These are phyloP conservation scores for Candida buenavistaensis DNA, from an alignment of 1,139 yeast species.

Conservation along the genomic window DNA sequence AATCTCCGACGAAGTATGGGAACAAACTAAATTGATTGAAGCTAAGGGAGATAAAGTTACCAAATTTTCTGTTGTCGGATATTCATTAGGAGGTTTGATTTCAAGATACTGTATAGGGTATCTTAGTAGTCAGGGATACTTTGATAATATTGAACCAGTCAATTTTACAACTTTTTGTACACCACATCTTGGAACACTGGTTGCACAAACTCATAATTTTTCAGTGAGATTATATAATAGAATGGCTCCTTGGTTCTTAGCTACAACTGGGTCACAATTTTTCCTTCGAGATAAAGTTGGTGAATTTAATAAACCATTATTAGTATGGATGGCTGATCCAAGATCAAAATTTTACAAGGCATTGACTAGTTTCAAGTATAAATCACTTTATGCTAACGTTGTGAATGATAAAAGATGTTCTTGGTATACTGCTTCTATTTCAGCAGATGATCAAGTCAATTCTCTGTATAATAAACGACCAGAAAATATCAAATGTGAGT, in stretches of 20 bases:
- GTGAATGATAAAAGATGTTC: conserved; percentile 78
- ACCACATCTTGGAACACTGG: conserved; percentile 79
- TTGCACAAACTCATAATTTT: conserved; percentile 36
- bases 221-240: conserved; percentile 52
- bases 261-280: conserved; percentile 71
- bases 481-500: conserved; percentile 43
- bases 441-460: conserved; percentile 61
- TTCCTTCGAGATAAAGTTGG: conserved; percentile 41
- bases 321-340: conserved; percentile 65
- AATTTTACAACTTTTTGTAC: conserved; percentile 75
- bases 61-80: conserved; percentile 72
- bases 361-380: conserved; percentile 49
- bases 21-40: conserved; percentile 34
- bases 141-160: conserved; percentile 49
- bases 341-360: conserved; percentile 60
- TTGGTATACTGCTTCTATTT: conserved; percentile 80
- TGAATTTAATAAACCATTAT: conserved; percentile 42
- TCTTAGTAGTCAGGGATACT: conserved; percentile 53
- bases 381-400: conserved; percentile 68
- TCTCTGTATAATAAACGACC: conserved; percentile 40
- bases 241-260: conserved; percentile 61
- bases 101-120: conserved; percentile 77
- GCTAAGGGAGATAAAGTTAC: conserved; percentile 30
- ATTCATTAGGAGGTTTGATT: conserved; percentile 81
- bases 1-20: conserved; percentile 65